phyloP scores from a whole-genome alignment of 306 rosid species.

The Quercus parvula region DNA sequence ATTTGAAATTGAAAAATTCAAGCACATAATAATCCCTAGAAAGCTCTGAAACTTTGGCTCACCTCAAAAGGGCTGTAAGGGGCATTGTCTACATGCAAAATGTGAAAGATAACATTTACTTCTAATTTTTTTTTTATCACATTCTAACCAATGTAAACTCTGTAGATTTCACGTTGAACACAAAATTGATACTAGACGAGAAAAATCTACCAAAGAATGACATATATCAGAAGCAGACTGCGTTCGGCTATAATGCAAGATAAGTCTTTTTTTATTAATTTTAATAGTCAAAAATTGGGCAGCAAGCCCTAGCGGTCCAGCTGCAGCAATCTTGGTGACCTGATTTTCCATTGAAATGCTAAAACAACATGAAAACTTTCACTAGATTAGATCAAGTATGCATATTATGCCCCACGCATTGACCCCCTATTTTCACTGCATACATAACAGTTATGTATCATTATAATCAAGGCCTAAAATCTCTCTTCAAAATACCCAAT shows the following conservation, averaged over 20 bases:
- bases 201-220: neutral
- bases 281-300: neutral
- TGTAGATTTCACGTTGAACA: too few species aligned
- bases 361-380: too few species aligned
- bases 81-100: too few species aligned
- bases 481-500: neutral
- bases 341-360: neutral
- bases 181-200: too few species aligned
- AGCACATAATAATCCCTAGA: too few species aligned
- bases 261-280: conserved; percentile 11
- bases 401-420: neutral
- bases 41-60: too few species aligned
- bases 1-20: too few species aligned
- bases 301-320: conserved; percentile 8
- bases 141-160: too few species aligned
- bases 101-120: too few species aligned
- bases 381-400: neutral
- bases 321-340: neutral
- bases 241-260: conserved; percentile 12
- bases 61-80: too few species aligned
- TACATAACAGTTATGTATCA: neutral
- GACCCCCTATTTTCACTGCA: conserved; percentile 16
- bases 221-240: conserved; percentile 32
- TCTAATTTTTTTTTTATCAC: too few species aligned
- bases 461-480: neutral